These are phyloP conservation scores for Agaricus blazei DNA, from an alignment of 768 basidiomycete genomes.

Conservation along the genomic window DNA sequence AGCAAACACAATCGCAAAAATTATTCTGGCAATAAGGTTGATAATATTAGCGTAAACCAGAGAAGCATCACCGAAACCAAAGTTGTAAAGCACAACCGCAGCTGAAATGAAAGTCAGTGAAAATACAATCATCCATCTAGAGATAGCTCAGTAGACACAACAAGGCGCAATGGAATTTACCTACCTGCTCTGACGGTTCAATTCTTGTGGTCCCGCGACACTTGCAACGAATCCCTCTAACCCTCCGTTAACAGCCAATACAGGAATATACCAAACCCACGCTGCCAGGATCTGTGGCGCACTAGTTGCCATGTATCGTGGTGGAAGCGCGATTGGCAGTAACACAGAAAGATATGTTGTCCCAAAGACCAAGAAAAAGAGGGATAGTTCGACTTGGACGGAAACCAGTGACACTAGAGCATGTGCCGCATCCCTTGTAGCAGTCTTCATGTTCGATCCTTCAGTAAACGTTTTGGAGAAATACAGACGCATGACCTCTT, in stretches of 20 bases:
- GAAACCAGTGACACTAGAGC: constrained; percentile 59
- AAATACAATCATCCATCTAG: constrained; percentile 75
- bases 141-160: background rate
- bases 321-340: constrained; percentile 66
- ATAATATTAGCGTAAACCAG: constrained; percentile 75
- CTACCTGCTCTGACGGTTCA: constrained; percentile 64
- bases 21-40: constrained; percentile 58
- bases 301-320: constrained; percentile 65
- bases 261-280: constrained; percentile 88
- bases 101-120: constrained; percentile 62
- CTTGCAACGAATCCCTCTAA: constrained; percentile 89
- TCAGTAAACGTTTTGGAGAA: constrained; percentile 63
- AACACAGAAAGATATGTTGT: constrained; percentile 70
- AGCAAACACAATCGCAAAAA: constrained; percentile 52
- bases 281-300: constrained; percentile 72
- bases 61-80: constrained; percentile 56
- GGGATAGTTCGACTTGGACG: constrained; percentile 58
- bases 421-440: constrained; percentile 37
- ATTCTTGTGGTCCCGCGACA: constrained; percentile 60
- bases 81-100: constrained; percentile 40
- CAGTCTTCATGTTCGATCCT: constrained; percentile 10
- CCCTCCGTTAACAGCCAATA: constrained; percentile 85
- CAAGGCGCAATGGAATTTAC: constrained; percentile 11
- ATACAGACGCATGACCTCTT: constrained; percentile 86
- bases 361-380: constrained; percentile 71